Base-by-base conservation (phyloP, 2,329 filamentous ascomycete genomes). In the Pseudophaeomoniella oleicola region DNA sequence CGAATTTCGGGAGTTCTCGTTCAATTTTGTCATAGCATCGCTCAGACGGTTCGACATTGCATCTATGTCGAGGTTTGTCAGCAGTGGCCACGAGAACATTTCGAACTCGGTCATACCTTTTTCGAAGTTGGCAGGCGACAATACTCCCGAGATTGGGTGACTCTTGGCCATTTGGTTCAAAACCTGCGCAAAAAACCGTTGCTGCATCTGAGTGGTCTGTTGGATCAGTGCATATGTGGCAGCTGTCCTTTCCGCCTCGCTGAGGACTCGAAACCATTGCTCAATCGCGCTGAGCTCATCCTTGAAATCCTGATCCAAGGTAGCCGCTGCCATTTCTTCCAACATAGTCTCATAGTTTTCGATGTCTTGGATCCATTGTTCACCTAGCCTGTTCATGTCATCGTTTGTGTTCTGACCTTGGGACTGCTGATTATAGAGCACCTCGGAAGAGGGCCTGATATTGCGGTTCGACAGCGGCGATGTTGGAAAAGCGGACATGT, bases 231-330 rank as follows among this genome's bases (percentile, higher is more conserved):
- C 88, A 58, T 98, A 98, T 40, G 96, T 65, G 34, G 90, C 90
- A 43, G 90, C 90, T 14, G 90, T 98, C 44, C 90, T 75, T 63
- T 98, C 90, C 17, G 90, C 87, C 63, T 96, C 90, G 54, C 88
- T 96, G 45, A 98, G 67, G 37, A 98, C 90, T 43, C 87, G 81
- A 61, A 98, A 98, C 90, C 90, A 98, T 67, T 98, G 90, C 64
- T 98, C 90, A 54, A 98, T 98, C 48, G 90, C 90, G 56, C 86
- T 94, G 42, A 98, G 73, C 61, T 98, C 90, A 60, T 96, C 90
- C 66, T 98, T 98, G 69, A 98, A 98, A 56, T 98, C 90, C 65
- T 98, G 90, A 56, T 98, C 90, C 37, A 96, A 68, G n/a, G 90
- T 96, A 17, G 90, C 90, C 19, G 88, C 87, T 31, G 90, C 90